Base-by-base conservation (phyloP, 768 basidiomycete species). In the Tulasnella sp. region DNA sequence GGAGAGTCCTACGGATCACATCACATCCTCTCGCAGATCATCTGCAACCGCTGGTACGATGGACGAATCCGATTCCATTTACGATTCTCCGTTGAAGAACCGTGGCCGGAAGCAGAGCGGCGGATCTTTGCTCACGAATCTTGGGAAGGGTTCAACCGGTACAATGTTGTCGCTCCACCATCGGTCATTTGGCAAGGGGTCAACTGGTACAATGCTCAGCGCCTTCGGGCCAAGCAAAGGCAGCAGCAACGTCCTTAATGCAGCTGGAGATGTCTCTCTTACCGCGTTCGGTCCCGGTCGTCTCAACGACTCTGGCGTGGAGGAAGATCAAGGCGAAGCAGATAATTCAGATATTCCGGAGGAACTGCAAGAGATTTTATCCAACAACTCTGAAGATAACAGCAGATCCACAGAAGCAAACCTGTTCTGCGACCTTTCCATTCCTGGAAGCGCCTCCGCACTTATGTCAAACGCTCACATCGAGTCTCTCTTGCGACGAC, bases 301-400 rank as follows among this genome's bases (percentile, higher is more conserved):
- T 69, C 31, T n/a, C 34, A 9, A 41, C 42, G 7, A 37, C 8
- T 69, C 31, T 12, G 22, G 34, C 31, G 54, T 40, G 37, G 48
- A 54, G 22, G 77, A 41, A 37, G 54, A 20, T 11, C 24, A 50
- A 1, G 40, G 40, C 34, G 77, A 78, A 22, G 79, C 40, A 31
- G 92, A 90, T 0, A 92, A 94, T 84, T 93, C 92, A 1, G 93
- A 96, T 83, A 93, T 95, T n/a, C 93, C 94, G 0, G 90, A 93
- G 60, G 94, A 95, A 85, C 84, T 95, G 79, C 91, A 91, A 82
- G 87, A 88, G 34, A 91, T 95, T 73, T 85, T 95, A 37, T 87
- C 87, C 0, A 83, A 86, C 84, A 83, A 88, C 37, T 79, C 76
- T 20, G 80, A 79, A 24, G 42, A 37, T 72, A 12, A 22, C 31